Evolutionary conservation across 2,329 filamentous ascomycete genomes (phyloP), one percentile per base, ranked within the genome.

Genomic region (Phialophora expanda): DNA sequence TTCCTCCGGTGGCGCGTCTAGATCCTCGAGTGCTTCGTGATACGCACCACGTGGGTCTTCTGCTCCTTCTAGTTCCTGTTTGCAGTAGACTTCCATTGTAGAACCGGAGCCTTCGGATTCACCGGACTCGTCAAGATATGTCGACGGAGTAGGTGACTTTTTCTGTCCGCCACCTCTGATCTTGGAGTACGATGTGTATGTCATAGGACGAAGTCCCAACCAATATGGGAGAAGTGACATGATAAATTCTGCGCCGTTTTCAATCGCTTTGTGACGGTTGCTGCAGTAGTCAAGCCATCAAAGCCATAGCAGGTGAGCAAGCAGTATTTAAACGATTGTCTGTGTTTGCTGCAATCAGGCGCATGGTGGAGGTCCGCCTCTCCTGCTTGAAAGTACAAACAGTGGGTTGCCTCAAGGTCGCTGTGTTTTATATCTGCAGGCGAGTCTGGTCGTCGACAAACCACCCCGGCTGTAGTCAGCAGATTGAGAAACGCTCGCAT

Each of bases 141-240:
- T 53, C 30, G 58, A 61, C 24, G 48, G 58, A 22, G 38, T 59
- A 44, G 24, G 28, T 11, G 53, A 32, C n/a, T 20, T 55, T 20
- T 6, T 20, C 1, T 6, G 12, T 9, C 28, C 38, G 9, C 56
- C 56, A 50, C 41, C 20, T 20, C 56, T 30, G 26, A 32, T 22
- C 30, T 24, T 50, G 44, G 20, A 1, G 46, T 22, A 20, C n/a
- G 56, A 20, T n/a, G 46, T 38, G 20, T 32, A 41, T 20, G 44
- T 30, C 58, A 44, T 61, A 14, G 44, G 7, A 30, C 32, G n/a
- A 53, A 51, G 32, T 53, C 58, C 58, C 24, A 61, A 28, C 58
- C 58, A 61, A 54, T 53, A 41, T 38, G 58, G 58, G 24, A 61
- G 48, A 22, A 38, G 48, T 54, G 58, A 53, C 48, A 54, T 61